Conservation (phyloP, 805 yeast species). For the Saccharomycopsis fermentans region DNA sequence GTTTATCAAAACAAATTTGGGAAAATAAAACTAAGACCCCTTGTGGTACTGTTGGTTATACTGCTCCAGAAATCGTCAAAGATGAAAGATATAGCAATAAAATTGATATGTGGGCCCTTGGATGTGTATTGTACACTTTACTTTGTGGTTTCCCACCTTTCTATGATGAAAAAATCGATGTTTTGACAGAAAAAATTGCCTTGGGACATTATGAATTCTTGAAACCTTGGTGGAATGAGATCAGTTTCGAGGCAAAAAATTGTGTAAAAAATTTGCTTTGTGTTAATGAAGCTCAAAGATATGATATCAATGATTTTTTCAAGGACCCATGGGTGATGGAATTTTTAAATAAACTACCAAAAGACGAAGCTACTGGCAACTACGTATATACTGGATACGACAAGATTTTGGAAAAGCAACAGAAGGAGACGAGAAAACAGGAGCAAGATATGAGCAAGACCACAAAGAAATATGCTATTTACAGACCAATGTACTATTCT, state of each 20-base stretch:
- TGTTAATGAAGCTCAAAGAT: constrained; percentile 58
- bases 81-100: constrained; percentile 88
- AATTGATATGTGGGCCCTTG: constrained; percentile 98
- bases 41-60: constrained; percentile 97
- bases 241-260: constrained; percentile 55
- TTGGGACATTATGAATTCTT: constrained; percentile 66
- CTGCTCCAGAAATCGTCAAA: constrained; percentile 95
- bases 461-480: constrained; percentile 2
- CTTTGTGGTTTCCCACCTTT: constrained; percentile 98
- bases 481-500: constrained; percentile 9
- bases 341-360: constrained; percentile 15
- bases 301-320: constrained; percentile 62
- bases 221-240: constrained; percentile 87
- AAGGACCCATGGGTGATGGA: constrained; percentile 63
- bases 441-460: background rate
- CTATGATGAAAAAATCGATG: constrained; percentile 65
- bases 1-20: constrained; percentile 84
- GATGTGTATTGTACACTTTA: constrained; percentile 88
- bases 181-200: constrained; percentile 70
- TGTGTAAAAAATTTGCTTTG: constrained; percentile 59
- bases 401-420: background rate
- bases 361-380: constrained; percentile 6
- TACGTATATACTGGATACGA: constrained; percentile 14
- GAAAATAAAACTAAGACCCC: constrained; percentile 89
- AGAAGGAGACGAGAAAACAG: background rate